Percentiles rank a stretch among this genome's conserved stretches.
Conservation (phyloP, 768 basidiomycete species). For the Symmetrospora coprosmae region DNA sequence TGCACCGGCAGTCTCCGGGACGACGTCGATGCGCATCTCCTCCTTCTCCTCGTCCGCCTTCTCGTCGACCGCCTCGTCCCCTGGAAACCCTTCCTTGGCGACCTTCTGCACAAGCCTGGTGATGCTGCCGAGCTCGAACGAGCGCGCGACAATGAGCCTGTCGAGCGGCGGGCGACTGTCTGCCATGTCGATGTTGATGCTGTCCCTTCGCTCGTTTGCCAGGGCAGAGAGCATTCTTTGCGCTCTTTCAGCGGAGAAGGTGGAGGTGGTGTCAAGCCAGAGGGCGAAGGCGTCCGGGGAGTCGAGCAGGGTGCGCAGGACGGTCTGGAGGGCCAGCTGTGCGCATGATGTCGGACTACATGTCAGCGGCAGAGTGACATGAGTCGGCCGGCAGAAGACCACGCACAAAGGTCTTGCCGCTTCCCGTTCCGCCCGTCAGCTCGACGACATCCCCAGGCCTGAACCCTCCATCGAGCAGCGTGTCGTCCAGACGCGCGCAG, state of each 20-base stretch:
- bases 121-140: neutral
- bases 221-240: too few species aligned
- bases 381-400: neutral
- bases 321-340: neutral
- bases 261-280: slow-evolving; percentile 1
- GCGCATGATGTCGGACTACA: neutral
- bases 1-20: neutral
- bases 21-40: neutral
- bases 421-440: neutral
- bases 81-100: too few species aligned
- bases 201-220: too few species aligned
- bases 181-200: too few species aligned
- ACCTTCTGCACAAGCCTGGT: too few species aligned
- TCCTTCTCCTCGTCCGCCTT: too few species aligned
- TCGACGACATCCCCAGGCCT: neutral
- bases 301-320: neutral
- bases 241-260: neutral
- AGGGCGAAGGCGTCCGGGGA: neutral
- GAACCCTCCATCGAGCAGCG: neutral
- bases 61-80: too few species aligned
- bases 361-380: neutral
- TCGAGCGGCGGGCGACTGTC: too few species aligned
- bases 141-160: neutral
- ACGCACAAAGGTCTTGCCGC: neutral
- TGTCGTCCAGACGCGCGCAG: neutral